phyloP scores from a whole-genome alignment of 75 land plant species.

The Cupressus sempervirens region DNA sequence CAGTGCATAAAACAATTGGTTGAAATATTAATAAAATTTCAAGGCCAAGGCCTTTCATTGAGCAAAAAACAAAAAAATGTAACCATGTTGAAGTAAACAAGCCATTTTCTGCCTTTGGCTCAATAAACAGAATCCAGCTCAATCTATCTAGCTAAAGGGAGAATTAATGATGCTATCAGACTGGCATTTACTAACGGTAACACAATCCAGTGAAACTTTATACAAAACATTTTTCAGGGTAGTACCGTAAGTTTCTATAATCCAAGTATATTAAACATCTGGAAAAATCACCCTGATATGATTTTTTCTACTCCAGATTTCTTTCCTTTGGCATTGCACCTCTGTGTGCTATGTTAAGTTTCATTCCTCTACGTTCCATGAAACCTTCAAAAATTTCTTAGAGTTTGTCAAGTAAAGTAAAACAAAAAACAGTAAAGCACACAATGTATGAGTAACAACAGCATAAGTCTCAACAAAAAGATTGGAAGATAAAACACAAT shows the following conservation, averaged over 20 bases:
- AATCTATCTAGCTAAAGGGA: not conserved
- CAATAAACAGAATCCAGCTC: not conserved
- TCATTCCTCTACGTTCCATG: not conserved
- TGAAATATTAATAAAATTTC: too few relatives aligned
- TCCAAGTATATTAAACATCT: not conserved
- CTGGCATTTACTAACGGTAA: not conserved
- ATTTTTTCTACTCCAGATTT: not conserved
- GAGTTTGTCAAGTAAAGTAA: not conserved
- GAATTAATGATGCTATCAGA: not conserved
- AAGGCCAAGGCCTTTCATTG: too few relatives aligned
- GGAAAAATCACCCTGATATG: not conserved
- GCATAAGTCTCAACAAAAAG: not conserved
- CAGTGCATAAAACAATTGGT: too few relatives aligned
- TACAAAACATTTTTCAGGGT: not conserved
- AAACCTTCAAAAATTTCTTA: not conserved
- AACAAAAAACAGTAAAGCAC: not conserved
- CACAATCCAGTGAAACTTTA: not conserved
- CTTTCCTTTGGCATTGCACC: not conserved
- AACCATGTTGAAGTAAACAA: too few relatives aligned
- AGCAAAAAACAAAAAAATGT: too few relatives aligned
- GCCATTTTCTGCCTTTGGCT: not conserved
- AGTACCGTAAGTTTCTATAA: not conserved
- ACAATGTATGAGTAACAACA: not conserved
- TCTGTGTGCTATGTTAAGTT: not conserved
- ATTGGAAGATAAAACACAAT: not conserved